Conservation (phyloP, 2,329 filamentous ascomycete species). For the Trichophyton schoenleinii region DNA sequence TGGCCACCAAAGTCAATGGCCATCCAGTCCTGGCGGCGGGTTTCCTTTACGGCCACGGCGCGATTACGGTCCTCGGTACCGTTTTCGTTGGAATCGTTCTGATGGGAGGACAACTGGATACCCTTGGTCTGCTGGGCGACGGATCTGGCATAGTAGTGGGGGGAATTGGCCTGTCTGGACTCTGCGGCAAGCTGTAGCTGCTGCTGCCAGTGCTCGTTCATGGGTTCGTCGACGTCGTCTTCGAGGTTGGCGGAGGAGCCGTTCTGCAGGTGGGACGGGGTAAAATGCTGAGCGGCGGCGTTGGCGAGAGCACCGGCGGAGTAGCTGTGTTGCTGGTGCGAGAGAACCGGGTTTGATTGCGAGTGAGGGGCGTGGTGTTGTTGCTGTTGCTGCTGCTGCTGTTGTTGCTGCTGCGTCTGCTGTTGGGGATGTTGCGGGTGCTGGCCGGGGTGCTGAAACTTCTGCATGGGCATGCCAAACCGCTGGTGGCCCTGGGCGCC, state of each 20-base stretch:
- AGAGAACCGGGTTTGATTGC: constrained; percentile 32
- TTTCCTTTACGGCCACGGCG: constrained; percentile 47
- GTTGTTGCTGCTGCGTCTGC: constrained; percentile 24
- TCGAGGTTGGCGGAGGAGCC: constrained; percentile 45
- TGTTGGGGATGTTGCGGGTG: constrained; percentile 32
- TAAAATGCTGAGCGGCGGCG: constrained; percentile 43
- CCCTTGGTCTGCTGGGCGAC: constrained; percentile 37
- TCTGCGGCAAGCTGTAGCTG: constrained; percentile 73
- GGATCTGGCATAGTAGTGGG: constrained; percentile 53
- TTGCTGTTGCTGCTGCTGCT: constrained; percentile 26
- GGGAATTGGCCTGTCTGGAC: constrained; percentile 54
- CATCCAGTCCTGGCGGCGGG: constrained; percentile 67
- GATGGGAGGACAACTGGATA: constrained; percentile 37
- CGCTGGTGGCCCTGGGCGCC: constrained; percentile 37
- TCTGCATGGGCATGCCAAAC: constrained; percentile 38
- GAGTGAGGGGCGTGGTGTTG: constrained; percentile 31
- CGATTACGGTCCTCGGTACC: constrained; percentile 49
- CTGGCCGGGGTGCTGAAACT: constrained; percentile 36
- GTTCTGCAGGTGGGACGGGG: constrained; percentile 47
- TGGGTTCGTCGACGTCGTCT: constrained; percentile 44
- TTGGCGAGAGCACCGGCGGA: constrained; percentile 32
- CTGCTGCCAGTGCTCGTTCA: constrained; percentile 69
- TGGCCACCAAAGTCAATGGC: constrained; percentile 94
- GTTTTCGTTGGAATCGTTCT: constrained; percentile 36
- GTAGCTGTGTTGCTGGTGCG: constrained; percentile 38